Evolutionary conservation across 2,329 filamentous ascomycete genomes (phyloP).

Genomic region (Neofusicoccum cordaticola): DNA sequence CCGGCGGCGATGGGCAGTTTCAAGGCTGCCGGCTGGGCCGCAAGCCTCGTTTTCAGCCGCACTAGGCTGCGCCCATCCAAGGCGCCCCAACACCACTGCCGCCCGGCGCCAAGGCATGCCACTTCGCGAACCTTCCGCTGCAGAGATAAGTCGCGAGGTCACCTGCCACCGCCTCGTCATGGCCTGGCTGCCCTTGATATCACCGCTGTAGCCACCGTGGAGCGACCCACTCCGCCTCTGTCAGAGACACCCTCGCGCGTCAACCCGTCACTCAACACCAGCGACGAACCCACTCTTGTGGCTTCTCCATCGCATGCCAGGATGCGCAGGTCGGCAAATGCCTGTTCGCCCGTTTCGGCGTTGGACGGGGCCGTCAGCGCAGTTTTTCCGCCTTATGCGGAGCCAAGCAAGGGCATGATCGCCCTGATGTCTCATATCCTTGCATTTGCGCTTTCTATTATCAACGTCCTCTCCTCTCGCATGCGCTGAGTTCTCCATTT

Average conservation of each 20-base stretch:
- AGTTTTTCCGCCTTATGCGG: background rate
- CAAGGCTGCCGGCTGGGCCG: background rate
- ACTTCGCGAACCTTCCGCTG: background rate
- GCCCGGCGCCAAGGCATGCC: background rate
- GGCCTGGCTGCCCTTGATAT: background rate
- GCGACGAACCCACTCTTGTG: background rate
- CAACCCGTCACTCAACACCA: background rate
- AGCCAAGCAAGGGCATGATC: background rate
- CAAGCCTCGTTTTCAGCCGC: slow-evolving; percentile 8
- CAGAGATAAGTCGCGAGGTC: background rate
- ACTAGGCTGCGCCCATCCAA: background rate
- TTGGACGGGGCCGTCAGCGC: background rate
- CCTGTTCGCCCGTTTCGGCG: background rate
- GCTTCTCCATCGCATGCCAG: background rate
- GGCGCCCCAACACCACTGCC: background rate
- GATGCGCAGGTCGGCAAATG: background rate
- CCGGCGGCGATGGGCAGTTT: background rate
- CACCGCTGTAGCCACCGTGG: background rate
- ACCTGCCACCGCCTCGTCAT: background rate
- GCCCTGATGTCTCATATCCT: background rate
- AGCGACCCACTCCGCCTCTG: background rate
- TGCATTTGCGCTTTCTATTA: background rate
- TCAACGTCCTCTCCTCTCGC: background rate
- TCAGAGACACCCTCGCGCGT: background rate
- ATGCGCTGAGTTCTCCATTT: background rate